These are phyloP conservation scores for Euphrasia arctica DNA, from an alignment of 305 asterid genomes.

Conservation along the genomic window DNA sequence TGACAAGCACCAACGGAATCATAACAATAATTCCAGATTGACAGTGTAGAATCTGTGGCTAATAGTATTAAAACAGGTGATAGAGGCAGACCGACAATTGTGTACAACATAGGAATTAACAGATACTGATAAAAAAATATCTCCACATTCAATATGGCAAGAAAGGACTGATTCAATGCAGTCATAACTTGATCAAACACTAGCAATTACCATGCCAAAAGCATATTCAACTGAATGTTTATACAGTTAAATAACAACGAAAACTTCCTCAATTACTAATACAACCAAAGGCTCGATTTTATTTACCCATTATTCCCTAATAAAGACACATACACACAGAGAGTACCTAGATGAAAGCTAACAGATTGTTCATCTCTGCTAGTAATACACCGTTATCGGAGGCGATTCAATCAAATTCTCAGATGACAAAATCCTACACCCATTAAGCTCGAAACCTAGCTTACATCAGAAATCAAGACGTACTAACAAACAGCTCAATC, in stretches of 20 bases:
- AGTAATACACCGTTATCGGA: background rate
- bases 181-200: background rate
- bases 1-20: background rate
- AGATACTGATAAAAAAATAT: background rate
- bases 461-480: constrained; percentile 4
- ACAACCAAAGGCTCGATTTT: too few relatives aligned
- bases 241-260: background rate
- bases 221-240: background rate
- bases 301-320: too few relatives aligned
- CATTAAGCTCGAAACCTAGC: background rate
- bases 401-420: background rate
- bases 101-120: background rate
- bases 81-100: background rate
- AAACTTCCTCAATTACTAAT: too few relatives aligned
- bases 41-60: constrained; percentile 9
- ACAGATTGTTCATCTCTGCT: too few relatives aligned
- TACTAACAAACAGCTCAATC: background rate
- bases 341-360: too few relatives aligned
- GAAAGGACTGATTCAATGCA: background rate
- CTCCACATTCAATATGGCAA: background rate
- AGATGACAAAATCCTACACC: background rate
- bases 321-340: too few relatives aligned
- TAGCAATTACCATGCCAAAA: background rate
- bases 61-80: background rate
- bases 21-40: background rate